Base-by-base conservation (phyloP, 2,329 filamentous ascomycete genomes). In the Fusarium drepaniforme region DNA sequence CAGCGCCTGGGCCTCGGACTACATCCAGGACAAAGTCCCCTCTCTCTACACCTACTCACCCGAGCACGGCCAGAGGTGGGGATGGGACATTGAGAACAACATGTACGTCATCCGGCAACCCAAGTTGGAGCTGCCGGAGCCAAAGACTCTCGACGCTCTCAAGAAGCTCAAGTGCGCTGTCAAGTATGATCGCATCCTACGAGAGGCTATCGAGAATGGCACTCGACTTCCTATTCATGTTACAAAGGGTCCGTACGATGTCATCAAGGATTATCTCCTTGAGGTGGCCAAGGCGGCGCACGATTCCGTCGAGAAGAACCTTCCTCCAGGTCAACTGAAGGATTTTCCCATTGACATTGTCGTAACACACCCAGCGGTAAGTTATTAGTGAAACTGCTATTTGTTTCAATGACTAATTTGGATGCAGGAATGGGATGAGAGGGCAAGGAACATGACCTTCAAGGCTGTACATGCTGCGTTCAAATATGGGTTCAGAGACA, bases 1-100 rank as follows among this genome's bases (percentile, higher is more conserved):
- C 49, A 60, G 38, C 16, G 49, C 68, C 23, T 73, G 71, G 71
- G 23, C 60, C 5, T 37, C 40, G n/a, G 46, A 51, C 6, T 49
- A 53, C 4, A 63, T 64, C 18, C 46, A 40, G 9, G 46, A 64
- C 23, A 73, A 73, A 40, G 71, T 73, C 3, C 68, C 65, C 1
- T 71, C 71, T 5, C 49, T 68, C 13, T 73, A 68, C 37, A 73
- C 71, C 5, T 73, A 73, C n/a, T 66, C 71, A 0, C 56, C 68
- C 3, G 61, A 63, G 18, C 37, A 30, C 5, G 71, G 71, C 1
- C 30, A 59, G 25, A 56, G 61, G 16, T 73, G 65, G 71, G 71
- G 71, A 21, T 66, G 58, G 21, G 71, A 62, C 18, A 68, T 73
- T 23, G 71, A 63, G 12, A 64, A 71, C 37, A 71, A 69, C 33